phyloP scores from a whole-genome alignment of 768 basidiomycete species.

The Mycena crocata region DNA sequence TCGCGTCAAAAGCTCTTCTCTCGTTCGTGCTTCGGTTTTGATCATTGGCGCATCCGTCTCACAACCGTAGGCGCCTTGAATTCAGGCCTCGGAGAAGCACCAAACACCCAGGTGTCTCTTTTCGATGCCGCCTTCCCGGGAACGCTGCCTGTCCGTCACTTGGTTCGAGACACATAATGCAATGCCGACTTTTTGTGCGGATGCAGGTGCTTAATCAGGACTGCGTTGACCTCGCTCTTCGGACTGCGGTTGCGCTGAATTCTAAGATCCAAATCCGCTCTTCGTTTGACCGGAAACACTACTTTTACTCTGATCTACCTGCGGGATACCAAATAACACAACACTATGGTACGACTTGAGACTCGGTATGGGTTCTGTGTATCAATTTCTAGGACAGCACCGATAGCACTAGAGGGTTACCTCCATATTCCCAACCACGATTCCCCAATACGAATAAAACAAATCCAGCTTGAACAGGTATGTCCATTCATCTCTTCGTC shows the following conservation, averaged over 20 bases:
- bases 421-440: conserved; percentile 57
- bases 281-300: conserved; percentile 96
- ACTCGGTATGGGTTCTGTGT: background rate
- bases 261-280: conserved; percentile 75
- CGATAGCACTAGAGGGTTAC: conserved; percentile 77
- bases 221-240: conserved; percentile 83
- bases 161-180: background rate
- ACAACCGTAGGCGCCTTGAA: conserved; percentile 52
- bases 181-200: conserved; percentile 22
- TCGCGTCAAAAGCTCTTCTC: conserved; percentile 92
- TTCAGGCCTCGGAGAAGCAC: conserved; percentile 54
- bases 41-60: conserved; percentile 1
- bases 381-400: conserved; percentile 60
- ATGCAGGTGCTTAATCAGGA: conserved; percentile 68
- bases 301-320: conserved; percentile 96
- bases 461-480: conserved; percentile 97
- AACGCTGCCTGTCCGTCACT: conserved; percentile 80
- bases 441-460: conserved; percentile 82
- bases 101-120: conserved; percentile 79
- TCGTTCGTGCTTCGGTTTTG: conserved; percentile 42
- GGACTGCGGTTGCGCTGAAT: conserved; percentile 83
- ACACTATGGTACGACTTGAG: conserved; percentile 74
- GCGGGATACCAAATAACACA: conserved; percentile 98
- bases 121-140: conserved; percentile 96
- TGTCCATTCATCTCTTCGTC: conserved; percentile 23